phyloP scores from a whole-genome alignment of 768 basidiomycete species.

The Asterophora parasitica region DNA sequence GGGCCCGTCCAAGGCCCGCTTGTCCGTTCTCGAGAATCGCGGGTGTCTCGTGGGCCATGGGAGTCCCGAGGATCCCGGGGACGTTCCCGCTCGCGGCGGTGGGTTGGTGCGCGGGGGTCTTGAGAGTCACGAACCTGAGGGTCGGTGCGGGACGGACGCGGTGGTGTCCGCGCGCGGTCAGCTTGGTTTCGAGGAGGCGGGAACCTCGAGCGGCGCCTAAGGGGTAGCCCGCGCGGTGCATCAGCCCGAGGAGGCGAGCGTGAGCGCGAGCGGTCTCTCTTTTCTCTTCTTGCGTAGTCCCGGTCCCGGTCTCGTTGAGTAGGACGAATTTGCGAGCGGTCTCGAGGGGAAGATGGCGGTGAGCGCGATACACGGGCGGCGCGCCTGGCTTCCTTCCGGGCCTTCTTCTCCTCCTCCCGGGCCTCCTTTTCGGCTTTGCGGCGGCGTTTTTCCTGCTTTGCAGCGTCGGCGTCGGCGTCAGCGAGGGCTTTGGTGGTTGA shows the following conservation, averaged over 20 bases:
- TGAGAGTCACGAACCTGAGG: too few relatives aligned
- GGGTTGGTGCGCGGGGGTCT: too few relatives aligned
- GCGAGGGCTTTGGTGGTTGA: conserved; percentile 23
- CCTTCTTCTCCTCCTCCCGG: conserved; percentile 44
- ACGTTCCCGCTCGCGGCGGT: neutral
- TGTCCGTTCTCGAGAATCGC: too few relatives aligned
- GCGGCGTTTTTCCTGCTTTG: conserved; percentile 47
- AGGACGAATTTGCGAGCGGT: too few relatives aligned
- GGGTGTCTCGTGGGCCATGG: too few relatives aligned
- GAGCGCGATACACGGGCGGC: conserved; percentile 17
- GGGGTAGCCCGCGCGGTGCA: neutral
- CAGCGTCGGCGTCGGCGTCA: too few relatives aligned
- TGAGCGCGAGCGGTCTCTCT: conserved; percentile 13
- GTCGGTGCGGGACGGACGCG: too few relatives aligned
- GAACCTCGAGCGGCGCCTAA: neutral
- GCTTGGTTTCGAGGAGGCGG: neutral
- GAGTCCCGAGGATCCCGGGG: too few relatives aligned
- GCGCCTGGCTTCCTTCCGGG: conserved; percentile 20
- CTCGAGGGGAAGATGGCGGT: conserved; percentile 29
- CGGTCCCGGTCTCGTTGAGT: too few relatives aligned
- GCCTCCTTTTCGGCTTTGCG: conserved; percentile 36
- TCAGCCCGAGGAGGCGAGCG: conserved; percentile 3
- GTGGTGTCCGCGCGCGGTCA: neutral
- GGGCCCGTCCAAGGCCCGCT: too few relatives aligned
- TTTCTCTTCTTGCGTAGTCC: conserved; percentile 19